Base-by-base conservation (phyloP, 192 early-diverging fungal genomes). In the Podila verticillata region DNA sequence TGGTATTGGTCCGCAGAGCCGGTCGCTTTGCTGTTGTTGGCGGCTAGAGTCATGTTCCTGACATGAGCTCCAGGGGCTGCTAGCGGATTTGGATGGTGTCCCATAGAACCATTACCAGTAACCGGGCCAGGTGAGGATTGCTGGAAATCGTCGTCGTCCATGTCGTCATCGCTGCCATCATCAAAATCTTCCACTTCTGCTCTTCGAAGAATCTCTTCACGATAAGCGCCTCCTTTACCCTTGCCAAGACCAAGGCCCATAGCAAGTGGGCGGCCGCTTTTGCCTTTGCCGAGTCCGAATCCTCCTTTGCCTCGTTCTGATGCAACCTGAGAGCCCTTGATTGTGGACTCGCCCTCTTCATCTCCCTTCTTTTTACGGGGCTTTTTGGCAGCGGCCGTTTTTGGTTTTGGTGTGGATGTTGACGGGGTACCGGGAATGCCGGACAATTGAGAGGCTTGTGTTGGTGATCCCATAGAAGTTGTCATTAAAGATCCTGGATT, bases 321-420 rank as follows among this genome's bases (percentile, higher is more conserved):
- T 20, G 69, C 61, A 13, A 60, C 35, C 4, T 65, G 73, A 39
- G 44, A 47, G 3, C 15, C 47, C 44, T 49, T 67, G 6, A 26
- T 7, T 15, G 61, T 20, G 22, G 54, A 9, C 5, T 29, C 7
- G 10, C 57, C 65, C 22, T 68, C 56, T 5, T 72, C 61, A 0
- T 80, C 77, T 4, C 57, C 70, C 48, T 80, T 80, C 61, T 80
- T 80, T 39, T 80, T 80, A 15, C 77, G 69, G n/a, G 77, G 65
- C 56, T 80, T 80, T 32, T 67, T 72, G 17, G 51, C 54, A 12
- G 70, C 35, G n/a, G 54, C 29, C 24, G 65, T 5, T 56, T 80
- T 80, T 7, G 69, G 19, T 63, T 79, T 79, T 7, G 68, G 20
- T 19, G 31, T 28, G 28, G 31, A 29, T 9, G 61, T 24, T 62